Percentiles rank a stretch among this genome's conserved stretches.
phyloP scores from a whole-genome alignment of 345 rosid genomes.

The Microthlaspi erraticum region DNA sequence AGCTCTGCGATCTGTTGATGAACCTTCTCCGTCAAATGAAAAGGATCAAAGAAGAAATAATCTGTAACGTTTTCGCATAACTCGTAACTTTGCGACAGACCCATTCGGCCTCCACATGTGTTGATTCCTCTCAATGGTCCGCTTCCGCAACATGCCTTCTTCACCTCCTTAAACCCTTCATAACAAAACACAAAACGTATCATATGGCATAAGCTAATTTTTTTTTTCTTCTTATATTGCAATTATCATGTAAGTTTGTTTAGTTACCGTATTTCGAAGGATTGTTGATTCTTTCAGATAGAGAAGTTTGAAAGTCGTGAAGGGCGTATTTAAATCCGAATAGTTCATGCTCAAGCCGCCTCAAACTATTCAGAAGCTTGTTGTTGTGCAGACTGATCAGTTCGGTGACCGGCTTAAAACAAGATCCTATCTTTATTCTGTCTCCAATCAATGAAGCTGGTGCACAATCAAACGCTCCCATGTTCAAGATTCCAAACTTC shows the following conservation, averaged over 20 bases:
- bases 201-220: too few species aligned
- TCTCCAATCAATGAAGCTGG: constrained; percentile 28
- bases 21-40: constrained; percentile 46
- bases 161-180: constrained; percentile 44
- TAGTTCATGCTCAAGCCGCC: constrained; percentile 34
- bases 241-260: too few species aligned
- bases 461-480: constrained; percentile 33
- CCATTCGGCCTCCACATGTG: constrained; percentile 37
- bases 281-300: constrained; percentile 40
- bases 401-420: constrained; percentile 21
- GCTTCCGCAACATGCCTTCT: constrained; percentile 48
- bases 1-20: constrained; percentile 46
- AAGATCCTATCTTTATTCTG: constrained; percentile 19
- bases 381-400: constrained; percentile 41
- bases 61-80: constrained; percentile 37
- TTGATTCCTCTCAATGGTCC: constrained; percentile 39
- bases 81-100: constrained; percentile 28
- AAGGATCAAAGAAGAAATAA: constrained; percentile 48
- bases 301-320: constrained; percentile 41
- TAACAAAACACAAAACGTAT: neutral
- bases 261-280: constrained; percentile 48
- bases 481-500: constrained; percentile 47
- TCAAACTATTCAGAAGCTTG: constrained; percentile 29
- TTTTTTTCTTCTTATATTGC: neutral
- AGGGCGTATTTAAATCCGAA: constrained; percentile 46